Conservation (phyloP, 805 yeast species). For the Millerozyma miso region DNA sequence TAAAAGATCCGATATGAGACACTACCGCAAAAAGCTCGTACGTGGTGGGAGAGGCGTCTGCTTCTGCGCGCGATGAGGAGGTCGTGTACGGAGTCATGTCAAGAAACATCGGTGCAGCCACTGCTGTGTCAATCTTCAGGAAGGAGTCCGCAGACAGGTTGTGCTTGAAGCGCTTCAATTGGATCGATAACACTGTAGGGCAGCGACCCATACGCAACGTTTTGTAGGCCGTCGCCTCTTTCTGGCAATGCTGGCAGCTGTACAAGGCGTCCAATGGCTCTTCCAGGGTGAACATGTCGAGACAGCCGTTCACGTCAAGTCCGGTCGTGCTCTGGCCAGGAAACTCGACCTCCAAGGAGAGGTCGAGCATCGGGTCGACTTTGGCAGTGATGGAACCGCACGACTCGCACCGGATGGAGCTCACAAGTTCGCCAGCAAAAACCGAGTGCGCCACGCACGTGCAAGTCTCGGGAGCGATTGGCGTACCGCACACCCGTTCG, state of each 20-base stretch:
- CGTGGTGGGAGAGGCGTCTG: conserved; percentile 24
- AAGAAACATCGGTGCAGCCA: conserved; percentile 67
- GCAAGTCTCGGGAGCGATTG: conserved; percentile 36
- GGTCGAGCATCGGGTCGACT: conserved; percentile 84
- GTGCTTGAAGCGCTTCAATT: conserved; percentile 77
- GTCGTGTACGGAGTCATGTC: conserved; percentile 61
- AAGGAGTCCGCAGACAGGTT: conserved; percentile 43
- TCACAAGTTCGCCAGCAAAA: conserved; percentile 79
- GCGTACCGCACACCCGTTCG: conserved; percentile 12
- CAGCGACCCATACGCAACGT: conserved; percentile 62
- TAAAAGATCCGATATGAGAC: conserved; percentile 87
- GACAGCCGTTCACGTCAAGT: conserved; percentile 54
- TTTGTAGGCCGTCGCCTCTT: conserved; percentile 61
- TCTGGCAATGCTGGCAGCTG: conserved; percentile 63
- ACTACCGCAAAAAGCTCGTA: conserved; percentile 87
- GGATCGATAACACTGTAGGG: conserved; percentile 79
- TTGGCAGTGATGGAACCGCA: conserved; percentile 67
- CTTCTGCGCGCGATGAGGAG: not conserved
- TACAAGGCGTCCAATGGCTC: conserved; percentile 76
- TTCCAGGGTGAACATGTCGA: conserved; percentile 68
- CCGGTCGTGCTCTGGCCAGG: conserved; percentile 24
- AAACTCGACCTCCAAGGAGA: conserved; percentile 67
- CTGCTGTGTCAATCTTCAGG: conserved; percentile 71
- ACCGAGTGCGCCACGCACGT: conserved; percentile 77
- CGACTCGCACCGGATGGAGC: conserved; percentile 68